These are phyloP conservation scores for Boechera divaricarpa DNA, from an alignment of 345 rosid genomes.

Conservation along the genomic window DNA sequence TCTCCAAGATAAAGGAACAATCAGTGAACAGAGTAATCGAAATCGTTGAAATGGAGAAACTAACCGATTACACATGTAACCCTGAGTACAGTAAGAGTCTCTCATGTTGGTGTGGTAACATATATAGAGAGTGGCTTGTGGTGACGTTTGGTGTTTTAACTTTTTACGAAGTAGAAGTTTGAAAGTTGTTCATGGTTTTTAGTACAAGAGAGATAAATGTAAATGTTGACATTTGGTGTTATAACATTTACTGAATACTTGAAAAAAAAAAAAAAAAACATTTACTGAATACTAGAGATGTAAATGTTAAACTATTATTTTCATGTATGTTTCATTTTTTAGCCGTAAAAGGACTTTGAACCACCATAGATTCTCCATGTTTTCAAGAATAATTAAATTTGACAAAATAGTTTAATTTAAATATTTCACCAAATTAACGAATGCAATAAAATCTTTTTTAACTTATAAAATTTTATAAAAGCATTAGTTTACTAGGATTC, in stretches of 20 bases:
- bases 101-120: neutral
- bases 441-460: neutral
- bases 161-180: neutral
- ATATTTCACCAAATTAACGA: neutral
- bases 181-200: neutral
- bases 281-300: too few species aligned
- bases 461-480: too few species aligned
- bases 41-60: slow-evolving; percentile 23
- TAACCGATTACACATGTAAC: slow-evolving; percentile 17
- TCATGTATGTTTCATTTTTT: too few species aligned
- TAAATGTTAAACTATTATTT: too few species aligned
- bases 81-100: neutral
- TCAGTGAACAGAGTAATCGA: neutral
- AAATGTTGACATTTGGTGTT: too few species aligned
- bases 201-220: too few species aligned
- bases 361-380: too few species aligned
- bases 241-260: too few species aligned
- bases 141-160: neutral
- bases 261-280: too few species aligned
- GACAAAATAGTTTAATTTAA: too few species aligned
- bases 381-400: too few species aligned
- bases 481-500: too few species aligned
- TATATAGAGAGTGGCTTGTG: neutral
- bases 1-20: slow-evolving; percentile 11
- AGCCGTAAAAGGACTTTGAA: neutral